These are phyloP conservation scores for Rhododendron kiyosumense DNA, from an alignment of 148 eudicot species.

Conservation along the genomic window DNA sequence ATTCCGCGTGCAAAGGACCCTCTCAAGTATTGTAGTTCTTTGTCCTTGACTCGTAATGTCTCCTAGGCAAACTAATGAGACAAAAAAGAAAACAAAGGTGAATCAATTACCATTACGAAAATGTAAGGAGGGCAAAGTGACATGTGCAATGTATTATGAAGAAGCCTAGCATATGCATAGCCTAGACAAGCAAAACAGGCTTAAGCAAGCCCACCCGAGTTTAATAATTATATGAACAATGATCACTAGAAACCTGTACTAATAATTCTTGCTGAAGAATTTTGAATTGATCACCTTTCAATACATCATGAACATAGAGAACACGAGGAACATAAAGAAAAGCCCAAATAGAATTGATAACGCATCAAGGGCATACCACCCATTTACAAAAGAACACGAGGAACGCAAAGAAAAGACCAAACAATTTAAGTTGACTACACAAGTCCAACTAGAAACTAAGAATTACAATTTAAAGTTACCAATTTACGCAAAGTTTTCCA, in stretches of 20 bases:
- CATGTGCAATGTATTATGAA: neutral
- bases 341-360: no score
- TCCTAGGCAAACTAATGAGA: slow-evolving; percentile 43
- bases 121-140: neutral
- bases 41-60: slow-evolving; percentile 86
- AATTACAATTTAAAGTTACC: no score
- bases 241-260: neutral
- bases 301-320: neutral
- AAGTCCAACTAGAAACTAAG: no score
- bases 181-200: neutral
- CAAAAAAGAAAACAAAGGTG: neutral
- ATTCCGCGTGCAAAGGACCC: slow-evolving; percentile 82
- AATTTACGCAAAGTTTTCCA: no score
- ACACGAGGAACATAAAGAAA: no score
- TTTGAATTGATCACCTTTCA: neutral
- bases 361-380: neutral
- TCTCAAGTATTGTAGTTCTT: slow-evolving; percentile 77
- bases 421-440: no score
- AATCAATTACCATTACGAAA: neutral
- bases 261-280: neutral
- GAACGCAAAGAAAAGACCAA: no score
- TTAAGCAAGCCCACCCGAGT: neutral
- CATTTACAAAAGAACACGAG: no score
- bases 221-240: no score
- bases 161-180: neutral